Conservation (phyloP, 805 yeast genomes). For the Millerozyma miso region DNA sequence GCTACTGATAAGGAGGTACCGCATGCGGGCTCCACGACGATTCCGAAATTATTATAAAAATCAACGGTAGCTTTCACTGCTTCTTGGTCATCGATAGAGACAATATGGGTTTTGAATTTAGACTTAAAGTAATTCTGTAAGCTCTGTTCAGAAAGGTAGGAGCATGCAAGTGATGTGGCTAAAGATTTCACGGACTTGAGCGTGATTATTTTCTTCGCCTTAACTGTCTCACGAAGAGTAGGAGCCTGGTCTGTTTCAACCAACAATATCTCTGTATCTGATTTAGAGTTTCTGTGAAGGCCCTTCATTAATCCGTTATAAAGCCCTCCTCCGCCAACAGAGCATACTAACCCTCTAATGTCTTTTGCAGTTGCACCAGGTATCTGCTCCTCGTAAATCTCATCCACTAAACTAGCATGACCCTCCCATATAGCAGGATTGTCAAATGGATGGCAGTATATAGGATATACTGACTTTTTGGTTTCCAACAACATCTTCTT, state of each 20-base stretch:
- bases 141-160: constrained; percentile 49
- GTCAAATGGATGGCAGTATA: constrained; percentile 56
- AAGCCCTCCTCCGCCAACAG: constrained; percentile 58
- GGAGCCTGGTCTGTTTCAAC: constrained; percentile 65
- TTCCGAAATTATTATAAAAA: constrained; percentile 48
- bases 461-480: constrained; percentile 25
- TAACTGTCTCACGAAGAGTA: constrained; percentile 49
- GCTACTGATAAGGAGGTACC: constrained; percentile 62
- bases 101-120: constrained; percentile 16
- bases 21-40: constrained; percentile 67
- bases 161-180: constrained; percentile 64
- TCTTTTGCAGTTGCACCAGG: constrained; percentile 12
- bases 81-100: constrained; percentile 44
- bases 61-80: constrained; percentile 51
- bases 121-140: constrained; percentile 32
- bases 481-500: constrained; percentile 19
- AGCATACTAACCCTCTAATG: constrained; percentile 47
- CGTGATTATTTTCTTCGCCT: constrained; percentile 39
- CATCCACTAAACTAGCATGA: constrained; percentile 46
- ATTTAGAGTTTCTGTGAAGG: constrained; percentile 23
- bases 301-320: constrained; percentile 51
- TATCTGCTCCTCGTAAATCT: constrained; percentile 28
- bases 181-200: constrained; percentile 47
- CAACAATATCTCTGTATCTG: constrained; percentile 29
- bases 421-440: constrained; percentile 52